Conservation (phyloP, 1,139 yeast genomes). For the Blastobotrys elegans region DNA sequence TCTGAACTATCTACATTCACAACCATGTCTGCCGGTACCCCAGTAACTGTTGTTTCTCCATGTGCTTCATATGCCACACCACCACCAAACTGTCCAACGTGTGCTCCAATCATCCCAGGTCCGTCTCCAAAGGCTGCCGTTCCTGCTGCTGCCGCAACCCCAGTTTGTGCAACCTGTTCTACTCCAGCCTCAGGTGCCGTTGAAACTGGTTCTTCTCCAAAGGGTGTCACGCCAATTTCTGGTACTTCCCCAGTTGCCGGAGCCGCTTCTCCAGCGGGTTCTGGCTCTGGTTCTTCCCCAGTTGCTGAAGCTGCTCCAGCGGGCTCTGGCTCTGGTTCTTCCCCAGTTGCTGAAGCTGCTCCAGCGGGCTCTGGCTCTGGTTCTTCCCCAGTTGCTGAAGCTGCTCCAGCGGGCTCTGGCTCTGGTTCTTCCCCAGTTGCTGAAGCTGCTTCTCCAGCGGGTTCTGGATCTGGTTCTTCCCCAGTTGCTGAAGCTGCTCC, state of each 20-base stretch:
- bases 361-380: background rate
- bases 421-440: background rate
- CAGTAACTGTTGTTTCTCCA: constrained; percentile 22
- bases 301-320: background rate
- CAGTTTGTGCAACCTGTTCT: too few species aligned
- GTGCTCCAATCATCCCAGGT: background rate
- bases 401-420: background rate
- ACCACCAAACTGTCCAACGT: constrained; percentile 1
- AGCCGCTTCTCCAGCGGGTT: background rate
- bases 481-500: background rate
- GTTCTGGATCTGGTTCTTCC: background rate
- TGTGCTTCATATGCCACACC: constrained; percentile 14
- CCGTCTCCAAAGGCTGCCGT: background rate
- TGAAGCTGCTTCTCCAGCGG: background rate
- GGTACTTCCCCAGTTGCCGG: background rate
- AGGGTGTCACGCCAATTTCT: background rate
- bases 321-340: background rate
- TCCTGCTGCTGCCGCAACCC: too few species aligned
- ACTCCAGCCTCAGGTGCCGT: too few species aligned
- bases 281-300: background rate
- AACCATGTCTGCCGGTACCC: constrained; percentile 14
- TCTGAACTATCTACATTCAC: constrained; percentile 19
- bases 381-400: background rate
- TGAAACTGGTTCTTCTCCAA: background rate
- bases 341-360: background rate